phyloP scores from a whole-genome alignment of 345 rosid species.

The Turnera subulata region DNA sequence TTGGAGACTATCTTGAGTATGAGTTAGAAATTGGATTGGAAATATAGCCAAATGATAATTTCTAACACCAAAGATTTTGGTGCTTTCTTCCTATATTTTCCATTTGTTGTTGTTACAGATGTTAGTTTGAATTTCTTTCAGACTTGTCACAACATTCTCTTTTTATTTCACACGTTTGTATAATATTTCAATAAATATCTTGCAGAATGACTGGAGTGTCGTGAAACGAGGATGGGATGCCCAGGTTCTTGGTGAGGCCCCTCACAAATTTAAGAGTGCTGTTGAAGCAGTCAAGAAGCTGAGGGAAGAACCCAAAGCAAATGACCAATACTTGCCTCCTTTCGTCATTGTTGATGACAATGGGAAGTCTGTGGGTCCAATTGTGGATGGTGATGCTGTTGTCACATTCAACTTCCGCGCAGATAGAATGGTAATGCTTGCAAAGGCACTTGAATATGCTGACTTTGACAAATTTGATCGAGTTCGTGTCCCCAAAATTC shows the following conservation, averaged over 20 bases:
- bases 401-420: constrained; percentile 93
- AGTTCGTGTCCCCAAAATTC: constrained; percentile 76
- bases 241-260: constrained; percentile 98
- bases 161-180: too few relatives aligned
- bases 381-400: constrained; percentile 92
- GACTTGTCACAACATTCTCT: too few relatives aligned
- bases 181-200: background rate
- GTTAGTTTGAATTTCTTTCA: too few relatives aligned
- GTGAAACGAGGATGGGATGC: constrained; percentile 99
- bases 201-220: constrained; percentile 92
- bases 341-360: constrained; percentile 82
- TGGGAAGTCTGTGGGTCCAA: constrained; percentile 81
- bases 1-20: too few relatives aligned
- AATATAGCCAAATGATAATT: too few relatives aligned
- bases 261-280: constrained; percentile 70
- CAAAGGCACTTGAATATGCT: constrained; percentile 92
- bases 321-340: constrained; percentile 87
- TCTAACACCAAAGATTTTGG: too few relatives aligned
- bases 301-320: constrained; percentile 63
- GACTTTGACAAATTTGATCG: constrained; percentile 90
- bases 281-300: constrained; percentile 84
- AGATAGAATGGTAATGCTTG: constrained; percentile 94
- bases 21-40: too few relatives aligned
- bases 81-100: too few relatives aligned
- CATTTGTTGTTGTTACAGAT: too few relatives aligned